Base-by-base conservation (phyloP, 139 green algal genomes). In the Astrephomene gubernaculifera region DNA sequence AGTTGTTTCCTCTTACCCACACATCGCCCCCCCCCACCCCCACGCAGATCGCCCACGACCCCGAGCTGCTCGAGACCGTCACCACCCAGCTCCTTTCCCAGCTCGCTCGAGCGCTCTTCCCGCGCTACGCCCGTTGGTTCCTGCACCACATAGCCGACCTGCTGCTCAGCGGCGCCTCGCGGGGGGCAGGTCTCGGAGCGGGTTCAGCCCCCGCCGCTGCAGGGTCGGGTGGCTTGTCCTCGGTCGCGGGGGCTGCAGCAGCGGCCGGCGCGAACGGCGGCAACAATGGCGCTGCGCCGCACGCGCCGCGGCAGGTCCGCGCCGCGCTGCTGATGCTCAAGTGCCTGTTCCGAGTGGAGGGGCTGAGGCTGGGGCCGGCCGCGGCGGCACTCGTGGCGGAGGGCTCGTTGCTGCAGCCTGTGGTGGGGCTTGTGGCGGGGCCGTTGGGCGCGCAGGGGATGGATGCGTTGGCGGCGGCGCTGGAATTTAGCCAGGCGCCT, bases 241-340 rank as follows among this genome's bases (percentile, higher is more conserved):
- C 44, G 8, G 72, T 49, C 0, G 44, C 49, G 35, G 45, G 24
- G 19, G 72, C n/a, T 33, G 31, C 33, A n/a, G 33, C 72, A 2
- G 71, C 71, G 12, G 71, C 44, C 12, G 44, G 7, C 43, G 43
- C 44, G 4, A 27, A 27, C 9, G 68, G 33, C 21, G 67, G 17
- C 12, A 63, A 29, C 36, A 17, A 27, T 10, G 71, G 43, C 12
- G 43, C 4, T 24, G 71, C 27, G 19, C 74, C 74, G 8, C 45
- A 19, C 21, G 74, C 45, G 24, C 74, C 74, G 3, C 74, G 74
- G 0, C 74, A 82, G 74, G 74, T 82, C 24, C 75, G 64, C 39
- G 38, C 86, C 8, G 83, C 81, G 78, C 87, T 91, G 71, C 45
- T 89, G 71, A 33, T 91, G 78, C 71, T 89, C 64, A 33, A 52